Conservation (phyloP, 768 basidiomycete genomes). For the Dacryopinax primogenitus region DNA sequence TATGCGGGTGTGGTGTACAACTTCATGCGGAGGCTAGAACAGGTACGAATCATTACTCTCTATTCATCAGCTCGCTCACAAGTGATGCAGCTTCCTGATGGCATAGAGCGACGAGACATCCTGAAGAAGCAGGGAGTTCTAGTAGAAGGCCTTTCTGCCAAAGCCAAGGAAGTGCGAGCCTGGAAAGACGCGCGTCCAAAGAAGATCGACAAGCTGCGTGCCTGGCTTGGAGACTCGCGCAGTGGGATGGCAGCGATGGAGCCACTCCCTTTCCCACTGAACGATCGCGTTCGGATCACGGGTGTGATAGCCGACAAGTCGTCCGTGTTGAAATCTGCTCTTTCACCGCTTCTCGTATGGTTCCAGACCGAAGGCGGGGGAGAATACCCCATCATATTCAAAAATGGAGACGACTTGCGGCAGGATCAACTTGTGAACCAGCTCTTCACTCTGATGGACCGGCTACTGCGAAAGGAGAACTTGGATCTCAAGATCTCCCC, state of each 20-base stretch:
- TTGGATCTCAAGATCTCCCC: constrained; percentile 83
- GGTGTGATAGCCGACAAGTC: constrained; percentile 88
- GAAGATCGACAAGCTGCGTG: constrained; percentile 92
- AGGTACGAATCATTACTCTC: constrained; percentile 38
- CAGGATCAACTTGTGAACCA: constrained; percentile 98
- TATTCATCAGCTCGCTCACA: not conserved
- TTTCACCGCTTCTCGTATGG: constrained; percentile 80
- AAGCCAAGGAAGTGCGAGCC: constrained; percentile 72
- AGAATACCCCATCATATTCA: constrained; percentile 93
- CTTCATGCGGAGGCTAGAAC: constrained; percentile 76
- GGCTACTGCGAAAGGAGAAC: constrained; percentile 84
- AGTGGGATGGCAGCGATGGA: constrained; percentile 63
- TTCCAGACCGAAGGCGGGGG: constrained; percentile 75
- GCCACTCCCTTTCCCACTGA: constrained; percentile 76
- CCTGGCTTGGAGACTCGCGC: constrained; percentile 71
- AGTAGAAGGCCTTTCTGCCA: constrained; percentile 69
- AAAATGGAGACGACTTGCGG: constrained; percentile 96
- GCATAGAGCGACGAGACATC: constrained; percentile 70
- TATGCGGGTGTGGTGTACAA: constrained; percentile 82
- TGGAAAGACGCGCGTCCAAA: constrained; percentile 91
- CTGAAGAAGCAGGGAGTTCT: constrained; percentile 85
- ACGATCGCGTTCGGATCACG: constrained; percentile 70
- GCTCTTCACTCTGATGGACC: constrained; percentile 97
- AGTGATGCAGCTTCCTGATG: constrained; percentile 50
- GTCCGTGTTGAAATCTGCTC: constrained; percentile 93